Percentiles rank a stretch among this genome's conserved stretches.
These are phyloP conservation scores for Penicillium samsonianum DNA, from an alignment of 495 filamentous ascomycete genomes.

Conservation along the genomic window DNA sequence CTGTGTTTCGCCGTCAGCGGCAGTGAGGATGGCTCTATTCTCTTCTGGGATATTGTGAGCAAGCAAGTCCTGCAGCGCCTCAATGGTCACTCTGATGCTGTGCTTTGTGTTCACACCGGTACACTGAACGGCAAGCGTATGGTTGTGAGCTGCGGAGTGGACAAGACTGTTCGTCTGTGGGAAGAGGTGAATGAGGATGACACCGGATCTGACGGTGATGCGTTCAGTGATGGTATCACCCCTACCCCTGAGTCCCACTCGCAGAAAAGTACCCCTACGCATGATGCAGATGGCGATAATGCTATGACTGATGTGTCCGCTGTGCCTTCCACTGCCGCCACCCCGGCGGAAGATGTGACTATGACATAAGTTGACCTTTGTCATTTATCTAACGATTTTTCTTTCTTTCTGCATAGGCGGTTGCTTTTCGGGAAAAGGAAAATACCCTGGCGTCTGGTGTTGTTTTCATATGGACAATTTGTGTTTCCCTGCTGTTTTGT, in stretches of 20 bases:
- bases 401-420: conserved; percentile 23
- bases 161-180: conserved; percentile 67
- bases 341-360: conserved; percentile 28
- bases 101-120: conserved; percentile 77
- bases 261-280: conserved; percentile 8
- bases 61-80: conserved; percentile 78
- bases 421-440: conserved; percentile 19
- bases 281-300: conserved; percentile 23
- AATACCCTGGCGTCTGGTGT: conserved; percentile 36
- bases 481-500: background rate
- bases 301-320: conserved; percentile 26
- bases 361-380: conserved; percentile 25
- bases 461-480: conserved; percentile 8
- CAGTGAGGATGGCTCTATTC: conserved; percentile 81
- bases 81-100: conserved; percentile 74
- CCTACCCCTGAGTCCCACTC: conserved; percentile 1
- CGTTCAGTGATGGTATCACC: background rate
- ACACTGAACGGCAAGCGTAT: conserved; percentile 37
- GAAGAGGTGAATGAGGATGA: conserved; percentile 39
- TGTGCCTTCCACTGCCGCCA: conserved; percentile 18
- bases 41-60: conserved; percentile 85
- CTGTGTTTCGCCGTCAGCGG: conserved; percentile 69
- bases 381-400: conserved; percentile 9
- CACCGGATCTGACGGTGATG: conserved; percentile 1
- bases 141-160: conserved; percentile 64